phyloP scores from a whole-genome alignment of 2,329 filamentous ascomycete species.

The Penicillium sp. region DNA sequence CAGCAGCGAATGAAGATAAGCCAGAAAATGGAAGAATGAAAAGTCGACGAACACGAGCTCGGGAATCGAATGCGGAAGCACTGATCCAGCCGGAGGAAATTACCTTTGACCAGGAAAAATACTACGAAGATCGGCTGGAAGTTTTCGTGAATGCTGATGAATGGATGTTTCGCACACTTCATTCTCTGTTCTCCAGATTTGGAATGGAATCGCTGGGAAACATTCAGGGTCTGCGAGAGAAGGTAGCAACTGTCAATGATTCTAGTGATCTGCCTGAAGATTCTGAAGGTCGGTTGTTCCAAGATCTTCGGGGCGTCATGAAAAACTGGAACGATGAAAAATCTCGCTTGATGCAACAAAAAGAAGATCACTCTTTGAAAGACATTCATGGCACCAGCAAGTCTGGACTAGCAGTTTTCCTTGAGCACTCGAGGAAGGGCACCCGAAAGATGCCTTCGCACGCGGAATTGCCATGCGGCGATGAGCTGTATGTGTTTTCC shows the following conservation, averaged over 20 bases:
- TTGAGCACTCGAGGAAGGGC: constrained; percentile 54
- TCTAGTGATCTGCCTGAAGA: constrained; percentile 18
- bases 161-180: constrained; percentile 55
- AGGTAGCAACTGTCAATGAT: constrained; percentile 19
- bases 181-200: constrained; percentile 52
- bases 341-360: constrained; percentile 45
- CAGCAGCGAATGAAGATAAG: constrained; percentile 57
- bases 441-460: constrained; percentile 41
- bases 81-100: constrained; percentile 47
- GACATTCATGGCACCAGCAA: constrained; percentile 48
- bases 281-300: constrained; percentile 32
- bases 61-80: constrained; percentile 55
- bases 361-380: constrained; percentile 48
- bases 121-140: constrained; percentile 56
- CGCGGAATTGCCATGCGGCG: constrained; percentile 40
- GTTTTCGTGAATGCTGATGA: constrained; percentile 56
- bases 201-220: constrained; percentile 48
- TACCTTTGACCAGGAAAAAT: constrained; percentile 52
- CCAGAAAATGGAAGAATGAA: constrained; percentile 56
- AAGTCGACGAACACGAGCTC: constrained; percentile 60
- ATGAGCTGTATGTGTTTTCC: constrained; percentile 42
- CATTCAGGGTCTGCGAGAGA: constrained; percentile 39
- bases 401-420: constrained; percentile 53
- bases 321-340: constrained; percentile 48
- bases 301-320: constrained; percentile 46